Conservation (phyloP, 2,329 filamentous ascomycete species). For the Pseudocercospora pini-densiflorae region DNA sequence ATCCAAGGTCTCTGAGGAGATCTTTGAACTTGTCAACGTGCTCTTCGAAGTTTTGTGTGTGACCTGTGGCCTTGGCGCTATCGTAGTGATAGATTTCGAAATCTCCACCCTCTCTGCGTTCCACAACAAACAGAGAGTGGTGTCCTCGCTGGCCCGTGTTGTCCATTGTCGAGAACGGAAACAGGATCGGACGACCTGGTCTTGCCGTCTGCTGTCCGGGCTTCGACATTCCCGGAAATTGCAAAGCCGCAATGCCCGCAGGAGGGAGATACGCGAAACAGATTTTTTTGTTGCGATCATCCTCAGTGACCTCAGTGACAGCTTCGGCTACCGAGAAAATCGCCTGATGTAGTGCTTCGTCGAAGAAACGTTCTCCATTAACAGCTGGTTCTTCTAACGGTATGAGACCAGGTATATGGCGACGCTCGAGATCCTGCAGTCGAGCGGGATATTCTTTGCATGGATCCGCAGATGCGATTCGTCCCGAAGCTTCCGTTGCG, state of each 20-base stretch:
- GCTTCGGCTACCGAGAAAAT: conserved; percentile 12
- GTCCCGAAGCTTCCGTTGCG: not conserved
- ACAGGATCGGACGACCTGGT: not conserved
- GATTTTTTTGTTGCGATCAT: not conserved
- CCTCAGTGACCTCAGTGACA: not conserved
- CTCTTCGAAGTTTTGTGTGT: not conserved
- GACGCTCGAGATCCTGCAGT: not conserved
- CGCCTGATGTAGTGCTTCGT: conserved; percentile 6
- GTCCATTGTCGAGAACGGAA: conserved; percentile 5
- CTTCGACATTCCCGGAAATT: not conserved
- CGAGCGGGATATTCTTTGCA: not conserved
- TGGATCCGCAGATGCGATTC: not conserved
- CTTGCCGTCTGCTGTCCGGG: not conserved
- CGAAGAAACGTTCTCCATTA: not conserved
- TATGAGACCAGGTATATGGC: no score
- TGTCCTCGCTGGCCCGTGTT: not conserved
- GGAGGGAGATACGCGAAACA: not conserved
- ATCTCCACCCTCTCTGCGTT: not conserved
- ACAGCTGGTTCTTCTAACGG: not conserved
- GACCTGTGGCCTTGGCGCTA: not conserved
- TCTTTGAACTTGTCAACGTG: not conserved
- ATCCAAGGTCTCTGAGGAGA: not conserved
- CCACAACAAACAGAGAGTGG: conserved; percentile 1
- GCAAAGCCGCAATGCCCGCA: not conserved
- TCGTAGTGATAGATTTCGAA: conserved; percentile 11